These are phyloP conservation scores for Euphorbia peplus DNA, from an alignment of 345 rosid genomes.

Conservation along the genomic window DNA sequence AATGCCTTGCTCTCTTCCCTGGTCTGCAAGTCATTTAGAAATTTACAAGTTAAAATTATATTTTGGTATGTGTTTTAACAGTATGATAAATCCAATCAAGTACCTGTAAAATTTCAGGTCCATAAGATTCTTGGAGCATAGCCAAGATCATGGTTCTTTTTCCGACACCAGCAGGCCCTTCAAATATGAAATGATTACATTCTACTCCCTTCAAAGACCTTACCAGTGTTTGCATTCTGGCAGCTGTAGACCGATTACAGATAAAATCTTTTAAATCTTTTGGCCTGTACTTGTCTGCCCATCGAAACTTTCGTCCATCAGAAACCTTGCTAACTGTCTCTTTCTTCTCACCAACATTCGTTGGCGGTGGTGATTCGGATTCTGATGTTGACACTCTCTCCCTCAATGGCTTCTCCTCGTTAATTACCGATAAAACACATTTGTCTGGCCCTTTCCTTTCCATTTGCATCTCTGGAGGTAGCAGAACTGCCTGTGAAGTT, in stretches of 20 bases:
- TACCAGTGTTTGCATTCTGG: constrained; percentile 34
- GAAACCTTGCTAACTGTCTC: neutral
- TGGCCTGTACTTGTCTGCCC: constrained; percentile 53
- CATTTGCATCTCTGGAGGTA: neutral
- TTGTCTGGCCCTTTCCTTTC: neutral
- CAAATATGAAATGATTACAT: constrained; percentile 45
- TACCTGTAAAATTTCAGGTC: constrained; percentile 46
- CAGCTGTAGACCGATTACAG: constrained; percentile 48
- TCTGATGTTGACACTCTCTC: constrained; percentile 42
- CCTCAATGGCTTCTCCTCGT: constrained; percentile 61
- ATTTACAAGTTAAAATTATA: too few species aligned
- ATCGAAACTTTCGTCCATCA: constrained; percentile 25
- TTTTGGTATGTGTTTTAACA: too few species aligned
- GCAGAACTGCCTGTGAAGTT: neutral
- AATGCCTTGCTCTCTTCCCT: constrained; percentile 40
- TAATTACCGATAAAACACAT: neutral
- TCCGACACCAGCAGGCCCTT: constrained; percentile 65
- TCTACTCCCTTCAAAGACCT: constrained; percentile 15
- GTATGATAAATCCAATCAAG: too few species aligned
- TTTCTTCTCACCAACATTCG: constrained; percentile 7
- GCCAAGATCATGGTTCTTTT: constrained; percentile 66
- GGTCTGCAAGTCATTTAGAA: neutral
- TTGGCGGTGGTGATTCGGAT: neutral
- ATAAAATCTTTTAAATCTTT: constrained; percentile 46
- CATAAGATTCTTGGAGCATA: constrained; percentile 49